Conservation (phyloP, 2,329 filamentous ascomycete species). For the Claviceps lovelessii region DNA sequence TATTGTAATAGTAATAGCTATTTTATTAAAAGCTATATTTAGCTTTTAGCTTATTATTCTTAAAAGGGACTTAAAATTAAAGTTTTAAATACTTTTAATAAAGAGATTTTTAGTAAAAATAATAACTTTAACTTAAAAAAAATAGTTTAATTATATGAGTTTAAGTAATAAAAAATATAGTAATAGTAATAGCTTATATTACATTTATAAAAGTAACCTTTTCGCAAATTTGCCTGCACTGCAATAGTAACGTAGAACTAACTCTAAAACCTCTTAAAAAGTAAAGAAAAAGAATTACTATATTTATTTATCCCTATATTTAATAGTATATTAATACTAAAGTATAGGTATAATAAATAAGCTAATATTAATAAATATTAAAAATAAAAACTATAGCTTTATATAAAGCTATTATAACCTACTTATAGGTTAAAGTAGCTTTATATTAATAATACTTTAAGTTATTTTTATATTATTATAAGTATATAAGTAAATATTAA, state of each 20-base stretch:
- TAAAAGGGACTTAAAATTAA: no score
- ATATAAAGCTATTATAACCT: background rate
- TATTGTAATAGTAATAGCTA: no score
- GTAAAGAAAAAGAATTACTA: background rate
- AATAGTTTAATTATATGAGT: no score
- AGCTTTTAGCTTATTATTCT: no score
- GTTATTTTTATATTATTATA: no score
- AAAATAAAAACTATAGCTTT: background rate
- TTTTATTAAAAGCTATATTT: no score
- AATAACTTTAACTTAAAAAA: no score
- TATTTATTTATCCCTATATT: background rate
- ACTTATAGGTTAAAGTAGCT: background rate
- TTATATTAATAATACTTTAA: background rate
- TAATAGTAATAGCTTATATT: no score
- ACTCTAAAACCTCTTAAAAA: background rate
- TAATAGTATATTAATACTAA: background rate
- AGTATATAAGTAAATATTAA: background rate
- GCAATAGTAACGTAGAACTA: background rate
- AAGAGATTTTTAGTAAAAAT: no score
- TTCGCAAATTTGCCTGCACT: background rate
- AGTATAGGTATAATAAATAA: background rate
- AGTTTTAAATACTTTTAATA: no score
- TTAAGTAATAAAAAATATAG: no score
- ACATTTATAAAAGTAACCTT: no score
- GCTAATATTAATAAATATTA: background rate